A percentile compares a stretch with the other conserved stretches of the same genome.
Evolutionary conservation across 2,329 filamentous ascomycete genomes (phyloP).

Genomic region (Exserohilum turcica): DNA sequence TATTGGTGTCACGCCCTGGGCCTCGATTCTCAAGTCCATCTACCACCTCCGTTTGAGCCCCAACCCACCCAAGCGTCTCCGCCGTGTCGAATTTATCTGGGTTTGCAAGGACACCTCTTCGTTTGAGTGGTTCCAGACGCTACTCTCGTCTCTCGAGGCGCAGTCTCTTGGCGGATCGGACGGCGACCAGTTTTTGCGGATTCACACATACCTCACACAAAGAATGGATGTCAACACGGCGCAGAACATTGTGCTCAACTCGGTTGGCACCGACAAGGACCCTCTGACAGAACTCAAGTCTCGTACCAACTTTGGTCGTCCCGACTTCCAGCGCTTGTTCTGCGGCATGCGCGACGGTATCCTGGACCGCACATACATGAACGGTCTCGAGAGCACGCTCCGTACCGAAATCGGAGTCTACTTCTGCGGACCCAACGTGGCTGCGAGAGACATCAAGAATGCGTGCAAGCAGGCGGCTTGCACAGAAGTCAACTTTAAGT

Average conservation of each 20-base stretch:
- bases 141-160: constrained; percentile 86
- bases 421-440: constrained; percentile 87
- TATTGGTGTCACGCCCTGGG: constrained; percentile 88
- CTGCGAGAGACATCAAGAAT: constrained; percentile 81
- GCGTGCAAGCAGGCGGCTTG: constrained; percentile 75
- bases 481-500: constrained; percentile 86
- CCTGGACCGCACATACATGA: constrained; percentile 80
- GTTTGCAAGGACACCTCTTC: constrained; percentile 93
- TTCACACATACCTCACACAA: constrained; percentile 97
- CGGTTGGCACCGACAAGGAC: constrained; percentile 83
- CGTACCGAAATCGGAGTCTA: constrained; percentile 93
- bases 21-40: constrained; percentile 91
- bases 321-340: constrained; percentile 83
- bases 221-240: constrained; percentile 88
- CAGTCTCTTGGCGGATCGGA: constrained; percentile 71
- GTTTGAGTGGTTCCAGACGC: constrained; percentile 98
- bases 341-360: constrained; percentile 87
- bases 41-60: constrained; percentile 92
- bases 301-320: constrained; percentile 91
- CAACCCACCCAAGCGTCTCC: constrained; percentile 85
- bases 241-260: constrained; percentile 96
- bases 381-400: constrained; percentile 75
- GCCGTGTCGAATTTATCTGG: constrained; percentile 98
- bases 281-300: constrained; percentile 89
- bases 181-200: constrained; percentile 87